Percentiles rank a stretch among this genome's conserved stretches.
Conservation (phyloP, 75 land plant genomes). For the Cupressus sempervirens region DNA sequence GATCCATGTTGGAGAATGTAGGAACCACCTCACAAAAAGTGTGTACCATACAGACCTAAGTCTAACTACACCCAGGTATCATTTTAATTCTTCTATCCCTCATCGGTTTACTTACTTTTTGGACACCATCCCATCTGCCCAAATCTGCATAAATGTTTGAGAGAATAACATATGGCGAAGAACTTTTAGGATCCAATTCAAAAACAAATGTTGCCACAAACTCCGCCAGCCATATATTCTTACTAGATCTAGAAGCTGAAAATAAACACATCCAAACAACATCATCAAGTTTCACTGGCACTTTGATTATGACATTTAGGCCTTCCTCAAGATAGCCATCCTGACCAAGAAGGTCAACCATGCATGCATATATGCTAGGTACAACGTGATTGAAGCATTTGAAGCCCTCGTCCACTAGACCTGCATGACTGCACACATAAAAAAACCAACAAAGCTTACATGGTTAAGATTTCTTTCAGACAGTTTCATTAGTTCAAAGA, state of each 20-base stretch:
- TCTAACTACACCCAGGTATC: too few relatives aligned
- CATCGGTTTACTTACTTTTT: slow-evolving; percentile 23
- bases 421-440: slow-evolving; percentile 14
- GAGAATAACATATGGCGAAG: slow-evolving; percentile 26
- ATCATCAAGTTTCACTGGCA: slow-evolving; percentile 14
- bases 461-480: slow-evolving; percentile 11
- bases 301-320: slow-evolving; percentile 13
- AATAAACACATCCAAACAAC: slow-evolving; percentile 26
- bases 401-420: slow-evolving; percentile 17
- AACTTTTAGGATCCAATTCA: slow-evolving; percentile 20
- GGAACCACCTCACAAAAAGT: too few relatives aligned
- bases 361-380: slow-evolving; percentile 25
- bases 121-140: slow-evolving; percentile 24
- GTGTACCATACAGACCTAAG: too few relatives aligned
- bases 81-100: neutral
- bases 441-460: slow-evolving; percentile 12
- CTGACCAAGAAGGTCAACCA: slow-evolving; percentile 36
- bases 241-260: slow-evolving; percentile 19
- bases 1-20: too few relatives aligned
- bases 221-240: slow-evolving; percentile 21
- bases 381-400: slow-evolving; percentile 15
- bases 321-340: slow-evolving; percentile 28
- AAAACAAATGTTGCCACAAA: slow-evolving; percentile 2
- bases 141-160: slow-evolving; percentile 28
- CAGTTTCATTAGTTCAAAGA: slow-evolving; percentile 10